Conservation (phyloP, 306 rosid species). For the barrel medic (Medicago truncatula) region DNA sequence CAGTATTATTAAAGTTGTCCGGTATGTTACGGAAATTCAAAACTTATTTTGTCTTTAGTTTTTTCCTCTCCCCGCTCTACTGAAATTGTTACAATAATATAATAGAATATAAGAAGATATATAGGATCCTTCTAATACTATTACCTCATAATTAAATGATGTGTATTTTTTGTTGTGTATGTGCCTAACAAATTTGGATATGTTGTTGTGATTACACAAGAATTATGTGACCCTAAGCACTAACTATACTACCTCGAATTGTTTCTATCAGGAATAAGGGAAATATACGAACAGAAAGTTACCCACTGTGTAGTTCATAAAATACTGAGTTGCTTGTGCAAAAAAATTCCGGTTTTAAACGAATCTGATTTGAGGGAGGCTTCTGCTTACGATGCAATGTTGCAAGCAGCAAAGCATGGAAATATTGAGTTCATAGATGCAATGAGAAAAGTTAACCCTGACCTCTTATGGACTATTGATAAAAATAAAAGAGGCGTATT, state of each 20-base stretch:
- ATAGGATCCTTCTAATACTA: no score
- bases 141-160: no score
- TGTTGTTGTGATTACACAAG: no score
- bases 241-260: neutral
- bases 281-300: neutral
- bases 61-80: no score
- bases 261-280: neutral
- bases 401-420: conserved; percentile 12
- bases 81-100: no score
- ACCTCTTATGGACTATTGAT: conserved; percentile 10
- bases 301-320: neutral
- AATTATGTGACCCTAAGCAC: no score
- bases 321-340: neutral
- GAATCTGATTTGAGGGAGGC: neutral
- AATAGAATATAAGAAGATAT: no score
- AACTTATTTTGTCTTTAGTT: no score
- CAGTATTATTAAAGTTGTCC: no score
- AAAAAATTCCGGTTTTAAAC: neutral
- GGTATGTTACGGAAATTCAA: no score
- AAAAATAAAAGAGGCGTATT: neutral
- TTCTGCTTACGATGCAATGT: neutral
- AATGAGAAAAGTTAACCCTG: conserved; percentile 6
- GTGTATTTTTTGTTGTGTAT: no score
- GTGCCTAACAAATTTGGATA: no score
- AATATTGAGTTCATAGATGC: conserved; percentile 2